Conservation (phyloP, 495 filamentous ascomycete species). For the Pyronema domesticum region DNA sequence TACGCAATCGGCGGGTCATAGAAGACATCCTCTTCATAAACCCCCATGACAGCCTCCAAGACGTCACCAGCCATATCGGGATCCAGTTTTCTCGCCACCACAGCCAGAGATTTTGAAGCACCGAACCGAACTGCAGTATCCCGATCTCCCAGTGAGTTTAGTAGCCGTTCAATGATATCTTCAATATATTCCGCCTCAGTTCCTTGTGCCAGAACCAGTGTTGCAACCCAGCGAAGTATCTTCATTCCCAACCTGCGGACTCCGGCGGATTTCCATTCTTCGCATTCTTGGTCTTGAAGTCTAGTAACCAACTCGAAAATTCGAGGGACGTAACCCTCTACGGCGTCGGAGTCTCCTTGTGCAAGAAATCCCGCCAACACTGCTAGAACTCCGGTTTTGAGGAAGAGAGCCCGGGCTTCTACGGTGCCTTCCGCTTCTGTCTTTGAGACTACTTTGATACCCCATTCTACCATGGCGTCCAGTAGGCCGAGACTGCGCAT, state of each 20-base stretch:
- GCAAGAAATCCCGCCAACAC: conserved; percentile 57
- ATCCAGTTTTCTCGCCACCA: conserved; percentile 62
- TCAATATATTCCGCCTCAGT: conserved; percentile 40
- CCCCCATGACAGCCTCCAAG: conserved; percentile 63
- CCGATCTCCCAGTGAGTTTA: conserved; percentile 54
- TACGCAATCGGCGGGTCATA: conserved; percentile 25
- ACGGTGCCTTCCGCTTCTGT: conserved; percentile 17
- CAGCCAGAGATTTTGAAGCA: conserved; percentile 78
- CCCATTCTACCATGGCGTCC: conserved; percentile 45
- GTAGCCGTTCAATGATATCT: conserved; percentile 50
- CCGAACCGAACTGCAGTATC: conserved; percentile 80
- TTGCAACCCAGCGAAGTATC: conserved; percentile 51
- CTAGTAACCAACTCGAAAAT: conserved; percentile 30
- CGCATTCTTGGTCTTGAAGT: conserved; percentile 9
- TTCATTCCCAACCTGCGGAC: conserved; percentile 71
- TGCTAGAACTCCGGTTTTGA: conserved; percentile 59
- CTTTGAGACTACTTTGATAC: conserved; percentile 35
- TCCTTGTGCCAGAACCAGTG: conserved; percentile 38
- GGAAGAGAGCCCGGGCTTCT: conserved; percentile 30
- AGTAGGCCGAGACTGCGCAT: conserved; percentile 67
- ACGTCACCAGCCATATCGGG: conserved; percentile 65
- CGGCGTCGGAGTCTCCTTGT: conserved; percentile 35
- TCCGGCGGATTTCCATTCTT: conserved; percentile 41
- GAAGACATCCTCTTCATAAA: conserved; percentile 60
- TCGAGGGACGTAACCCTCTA: conserved; percentile 32